phyloP scores from a whole-genome alignment of 306 rosid genomes.

The Castanea sativa region DNA sequence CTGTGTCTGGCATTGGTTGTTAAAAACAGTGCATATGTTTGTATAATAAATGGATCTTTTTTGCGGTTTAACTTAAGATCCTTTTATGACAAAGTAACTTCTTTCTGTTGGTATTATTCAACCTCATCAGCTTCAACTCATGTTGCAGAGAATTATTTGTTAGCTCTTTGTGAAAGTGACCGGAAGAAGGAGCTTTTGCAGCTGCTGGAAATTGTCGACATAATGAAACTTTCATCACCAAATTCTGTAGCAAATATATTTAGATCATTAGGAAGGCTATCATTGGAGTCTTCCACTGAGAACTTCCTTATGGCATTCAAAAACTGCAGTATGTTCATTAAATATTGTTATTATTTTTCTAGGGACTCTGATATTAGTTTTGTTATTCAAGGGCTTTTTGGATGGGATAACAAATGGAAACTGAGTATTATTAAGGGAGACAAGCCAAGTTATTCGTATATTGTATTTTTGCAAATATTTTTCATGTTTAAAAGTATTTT shows the following conservation, averaged over 20 bases:
- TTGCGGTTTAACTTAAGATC: neutral
- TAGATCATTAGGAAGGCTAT: conserved; percentile 67
- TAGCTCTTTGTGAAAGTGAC: conserved; percentile 80
- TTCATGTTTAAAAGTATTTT: conserved; percentile 1
- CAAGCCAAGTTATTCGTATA: conserved; percentile 1
- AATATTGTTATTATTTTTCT: neutral
- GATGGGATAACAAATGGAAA: conserved; percentile 15
- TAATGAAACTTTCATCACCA: conserved; percentile 47
- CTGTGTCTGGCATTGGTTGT: conserved; percentile 5
- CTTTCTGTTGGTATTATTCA: conserved; percentile 21
- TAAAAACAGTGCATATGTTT: conserved; percentile 22
- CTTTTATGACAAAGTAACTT: conserved; percentile 5
- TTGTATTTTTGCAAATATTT: conserved; percentile 16
- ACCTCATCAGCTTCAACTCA: conserved; percentile 20
- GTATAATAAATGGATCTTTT: conserved; percentile 6
- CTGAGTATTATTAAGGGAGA: conserved; percentile 15
- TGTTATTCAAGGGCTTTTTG: conserved; percentile 15
- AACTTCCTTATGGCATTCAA: conserved; percentile 59
- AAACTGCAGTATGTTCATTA: conserved; percentile 49
- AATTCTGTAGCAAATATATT: conserved; percentile 44
- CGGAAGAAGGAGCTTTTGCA: conserved; percentile 57
- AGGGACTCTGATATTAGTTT: conserved; percentile 4
- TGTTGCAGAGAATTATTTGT: conserved; percentile 72
- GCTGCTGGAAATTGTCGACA: conserved; percentile 55
- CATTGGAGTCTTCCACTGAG: conserved; percentile 57